Conservation (phyloP, 768 basidiomycete genomes). For the Mrakia gelida region DNA sequence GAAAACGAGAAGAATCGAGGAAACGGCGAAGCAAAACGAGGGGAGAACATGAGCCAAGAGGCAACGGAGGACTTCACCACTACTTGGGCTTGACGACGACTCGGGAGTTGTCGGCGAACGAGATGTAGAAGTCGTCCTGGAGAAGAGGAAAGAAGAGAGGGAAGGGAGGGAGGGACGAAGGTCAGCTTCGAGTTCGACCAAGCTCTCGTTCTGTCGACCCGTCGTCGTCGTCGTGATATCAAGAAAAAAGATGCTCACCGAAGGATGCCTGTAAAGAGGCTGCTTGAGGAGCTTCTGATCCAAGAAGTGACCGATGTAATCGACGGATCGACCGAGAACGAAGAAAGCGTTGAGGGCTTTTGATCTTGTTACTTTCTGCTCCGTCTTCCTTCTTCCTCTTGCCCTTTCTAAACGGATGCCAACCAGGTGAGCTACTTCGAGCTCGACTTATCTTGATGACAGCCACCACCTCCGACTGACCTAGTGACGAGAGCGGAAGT, state of each 20-base stretch:
- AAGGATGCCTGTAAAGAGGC: conserved; percentile 85
- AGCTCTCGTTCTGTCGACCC: too few relatives aligned
- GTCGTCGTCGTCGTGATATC: neutral
- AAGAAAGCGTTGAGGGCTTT: conserved; percentile 93
- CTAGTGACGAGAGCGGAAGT: too few relatives aligned
- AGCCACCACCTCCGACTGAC: too few relatives aligned
- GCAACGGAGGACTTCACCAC: neutral
- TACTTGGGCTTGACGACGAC: conserved; percentile 39
- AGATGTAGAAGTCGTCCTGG: conserved; percentile 65
- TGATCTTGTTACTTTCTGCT: too few relatives aligned
- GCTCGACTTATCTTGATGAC: too few relatives aligned
- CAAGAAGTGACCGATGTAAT: conserved; percentile 54
- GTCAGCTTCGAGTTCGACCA: too few relatives aligned
- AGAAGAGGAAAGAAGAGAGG: neutral
- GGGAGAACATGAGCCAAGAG: neutral
- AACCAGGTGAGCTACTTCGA: too few relatives aligned
- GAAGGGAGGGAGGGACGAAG: neutral
- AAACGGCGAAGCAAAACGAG: neutral
- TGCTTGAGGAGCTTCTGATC: conserved; percentile 95
- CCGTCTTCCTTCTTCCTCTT: too few relatives aligned
- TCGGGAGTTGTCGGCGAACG: conserved; percentile 52
- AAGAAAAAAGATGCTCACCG: conserved; percentile 47
- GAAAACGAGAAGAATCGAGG: neutral
- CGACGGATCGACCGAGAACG: conserved; percentile 94
- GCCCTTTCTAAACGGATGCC: too few relatives aligned